Percentiles rank a stretch among this genome's conserved stretches.
Conservation (phyloP, 345 rosid species). For the Tarenaya hassleriana region DNA sequence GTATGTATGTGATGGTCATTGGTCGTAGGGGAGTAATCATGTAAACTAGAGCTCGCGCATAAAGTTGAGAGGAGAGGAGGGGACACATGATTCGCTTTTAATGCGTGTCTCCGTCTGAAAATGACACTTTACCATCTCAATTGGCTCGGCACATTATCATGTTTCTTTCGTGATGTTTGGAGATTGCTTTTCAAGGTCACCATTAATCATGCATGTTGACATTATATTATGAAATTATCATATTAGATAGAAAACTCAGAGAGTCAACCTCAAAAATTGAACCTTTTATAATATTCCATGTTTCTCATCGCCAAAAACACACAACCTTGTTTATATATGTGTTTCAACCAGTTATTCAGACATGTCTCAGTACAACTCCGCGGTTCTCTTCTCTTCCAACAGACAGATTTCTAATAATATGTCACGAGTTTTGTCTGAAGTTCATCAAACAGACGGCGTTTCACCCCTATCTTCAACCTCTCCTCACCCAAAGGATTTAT, state of each 20-base stretch:
- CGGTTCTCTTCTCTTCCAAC: background rate
- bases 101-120: constrained; percentile 2
- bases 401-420: constrained; percentile 2
- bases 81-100: constrained; percentile 14
- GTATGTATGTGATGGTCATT: constrained; percentile 3
- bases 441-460: constrained; percentile 9
- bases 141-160: background rate
- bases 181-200: too few relatives aligned
- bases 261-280: background rate
- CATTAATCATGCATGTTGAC: too few relatives aligned
- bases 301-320: too few relatives aligned
- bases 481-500: constrained; percentile 9
- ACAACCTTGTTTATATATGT: too few relatives aligned
- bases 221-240: too few relatives aligned
- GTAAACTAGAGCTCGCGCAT: background rate
- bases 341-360: too few relatives aligned
- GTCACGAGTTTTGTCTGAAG: constrained; percentile 6
- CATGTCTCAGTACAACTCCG: too few relatives aligned
- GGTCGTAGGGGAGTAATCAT: constrained; percentile 9
- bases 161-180: too few relatives aligned
- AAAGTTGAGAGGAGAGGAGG: background rate
- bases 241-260: background rate
- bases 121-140: background rate
- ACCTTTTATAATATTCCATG: too few relatives aligned
- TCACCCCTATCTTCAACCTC: constrained; percentile 10